Percentiles rank a stretch among this genome's conserved stretches.
Evolutionary conservation across 306 rosid species (phyloP).

Genomic region (Acacia confusa): DNA sequence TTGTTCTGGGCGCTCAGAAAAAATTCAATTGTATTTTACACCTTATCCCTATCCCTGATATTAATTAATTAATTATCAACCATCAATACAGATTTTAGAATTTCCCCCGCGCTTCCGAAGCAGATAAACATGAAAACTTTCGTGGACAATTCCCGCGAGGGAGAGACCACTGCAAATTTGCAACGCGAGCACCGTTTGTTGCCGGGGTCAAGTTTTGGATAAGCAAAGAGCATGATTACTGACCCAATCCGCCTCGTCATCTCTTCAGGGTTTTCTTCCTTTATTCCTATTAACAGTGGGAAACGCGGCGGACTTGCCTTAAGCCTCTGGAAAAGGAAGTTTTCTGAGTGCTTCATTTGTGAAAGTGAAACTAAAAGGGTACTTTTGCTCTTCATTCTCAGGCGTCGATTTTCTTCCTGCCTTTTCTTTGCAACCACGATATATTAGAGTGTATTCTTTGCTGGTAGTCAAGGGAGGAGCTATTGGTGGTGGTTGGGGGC

Average conservation of each 20-base stretch:
- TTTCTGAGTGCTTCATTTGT: constrained; percentile 33
- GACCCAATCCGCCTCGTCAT: constrained; percentile 31
- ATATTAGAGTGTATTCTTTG: background rate
- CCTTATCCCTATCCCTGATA: no score
- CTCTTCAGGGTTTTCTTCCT: constrained; percentile 31
- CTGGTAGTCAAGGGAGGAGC: constrained; percentile 58
- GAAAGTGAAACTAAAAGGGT: constrained; percentile 45
- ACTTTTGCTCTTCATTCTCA: background rate
- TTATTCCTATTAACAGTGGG: background rate
- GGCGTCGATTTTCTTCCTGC: background rate
- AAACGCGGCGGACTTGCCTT: constrained; percentile 18
- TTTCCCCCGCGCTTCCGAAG: background rate
- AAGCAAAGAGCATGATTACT: constrained; percentile 21
- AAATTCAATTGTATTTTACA: no score
- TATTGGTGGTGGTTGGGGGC: constrained; percentile 83
- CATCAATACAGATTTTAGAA: no score
- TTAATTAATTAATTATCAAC: no score
- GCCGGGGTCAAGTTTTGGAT: background rate
- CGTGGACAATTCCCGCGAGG: background rate
- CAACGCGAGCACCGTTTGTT: background rate
- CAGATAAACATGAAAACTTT: background rate
- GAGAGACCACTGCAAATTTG: background rate
- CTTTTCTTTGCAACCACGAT: background rate
- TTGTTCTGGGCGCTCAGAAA: no score
- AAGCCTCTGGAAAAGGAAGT: constrained; percentile 23